Percentiles rank a stretch among this genome's conserved stretches.
Conservation (phyloP, 2,329 filamentous ascomycete genomes). For the Penicillium sp. region DNA sequence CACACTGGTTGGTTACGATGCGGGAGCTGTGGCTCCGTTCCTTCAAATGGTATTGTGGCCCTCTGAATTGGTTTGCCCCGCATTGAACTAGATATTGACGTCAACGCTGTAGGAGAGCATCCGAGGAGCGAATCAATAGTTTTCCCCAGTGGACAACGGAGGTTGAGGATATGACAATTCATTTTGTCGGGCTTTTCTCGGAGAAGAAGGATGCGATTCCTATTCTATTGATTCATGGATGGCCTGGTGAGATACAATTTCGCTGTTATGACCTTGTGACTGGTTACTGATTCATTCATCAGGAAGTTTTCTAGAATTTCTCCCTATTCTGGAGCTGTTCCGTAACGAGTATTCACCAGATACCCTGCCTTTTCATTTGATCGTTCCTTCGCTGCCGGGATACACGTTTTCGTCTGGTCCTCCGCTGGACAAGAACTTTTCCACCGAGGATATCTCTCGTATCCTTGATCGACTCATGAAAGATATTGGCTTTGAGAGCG, state of each 20-base stretch:
- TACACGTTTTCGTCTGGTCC: constrained; percentile 32
- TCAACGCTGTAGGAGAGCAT: constrained; percentile 26
- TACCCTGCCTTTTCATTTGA: constrained; percentile 30
- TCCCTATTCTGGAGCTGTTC: constrained; percentile 31
- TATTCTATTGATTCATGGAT: constrained; percentile 44
- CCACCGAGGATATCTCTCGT: constrained; percentile 24
- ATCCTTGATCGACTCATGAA: constrained; percentile 32
- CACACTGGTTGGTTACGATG: constrained; percentile 47
- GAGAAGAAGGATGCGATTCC: constrained; percentile 48
- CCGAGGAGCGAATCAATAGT: constrained; percentile 47
- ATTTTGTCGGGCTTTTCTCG: constrained; percentile 53
- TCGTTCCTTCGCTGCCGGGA: constrained; percentile 33
- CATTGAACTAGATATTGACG: not conserved
- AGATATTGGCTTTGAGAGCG: constrained; percentile 27
- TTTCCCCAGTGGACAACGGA: constrained; percentile 51
- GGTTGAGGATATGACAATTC: constrained; percentile 45
- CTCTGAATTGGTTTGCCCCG: not conserved
- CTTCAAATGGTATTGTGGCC: constrained; percentile 48
- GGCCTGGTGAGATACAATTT: constrained; percentile 26
- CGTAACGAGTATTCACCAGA: constrained; percentile 25
- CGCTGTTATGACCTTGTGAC: not conserved
- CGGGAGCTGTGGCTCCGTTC: constrained; percentile 45
- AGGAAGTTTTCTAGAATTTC: constrained; percentile 36
- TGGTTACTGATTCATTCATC: not conserved
- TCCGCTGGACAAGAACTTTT: constrained; percentile 28